phyloP scores from a whole-genome alignment of 148 eudicot genomes.

The Drosera capensis region DNA sequence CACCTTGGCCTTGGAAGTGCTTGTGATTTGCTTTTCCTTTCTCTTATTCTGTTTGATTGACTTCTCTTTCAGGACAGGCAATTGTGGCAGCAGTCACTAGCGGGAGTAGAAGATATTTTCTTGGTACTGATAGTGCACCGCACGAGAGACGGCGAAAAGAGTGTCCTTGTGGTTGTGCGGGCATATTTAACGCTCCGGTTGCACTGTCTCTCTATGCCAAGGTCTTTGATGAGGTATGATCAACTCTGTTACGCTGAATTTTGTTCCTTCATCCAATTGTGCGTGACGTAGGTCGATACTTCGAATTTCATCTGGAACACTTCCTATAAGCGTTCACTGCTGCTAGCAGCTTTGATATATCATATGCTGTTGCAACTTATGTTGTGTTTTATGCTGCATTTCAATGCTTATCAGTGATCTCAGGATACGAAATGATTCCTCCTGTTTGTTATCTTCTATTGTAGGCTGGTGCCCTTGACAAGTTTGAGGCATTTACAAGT shows the following conservation, averaged over 20 bases:
- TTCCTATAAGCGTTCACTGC: too few species aligned
- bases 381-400: neutral
- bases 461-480: conserved; percentile 88
- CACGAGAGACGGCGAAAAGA: conserved; percentile 70
- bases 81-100: conserved; percentile 75
- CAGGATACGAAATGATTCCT: neutral
- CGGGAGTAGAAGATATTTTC: conserved; percentile 75
- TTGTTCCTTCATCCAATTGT: too few species aligned
- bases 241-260: too few species aligned
- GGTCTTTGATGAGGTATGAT: conserved; percentile 82
- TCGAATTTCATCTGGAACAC: too few species aligned
- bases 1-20: neutral
- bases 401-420: neutral
- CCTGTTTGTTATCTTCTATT: neutral
- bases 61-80: conserved; percentile 41
- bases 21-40: neutral
- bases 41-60: neutral
- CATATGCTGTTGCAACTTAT: too few species aligned
- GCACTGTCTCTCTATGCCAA: conserved; percentile 80
- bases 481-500: conserved; percentile 90
- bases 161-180: conserved; percentile 85
- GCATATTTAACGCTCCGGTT: conserved; percentile 74
- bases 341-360: neutral
- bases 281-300: too few species aligned
- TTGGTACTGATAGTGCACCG: conserved; percentile 96